Evolutionary conservation across 2,329 filamentous ascomycete genomes (phyloP).

Genomic region (Colletotrichum lini): DNA sequence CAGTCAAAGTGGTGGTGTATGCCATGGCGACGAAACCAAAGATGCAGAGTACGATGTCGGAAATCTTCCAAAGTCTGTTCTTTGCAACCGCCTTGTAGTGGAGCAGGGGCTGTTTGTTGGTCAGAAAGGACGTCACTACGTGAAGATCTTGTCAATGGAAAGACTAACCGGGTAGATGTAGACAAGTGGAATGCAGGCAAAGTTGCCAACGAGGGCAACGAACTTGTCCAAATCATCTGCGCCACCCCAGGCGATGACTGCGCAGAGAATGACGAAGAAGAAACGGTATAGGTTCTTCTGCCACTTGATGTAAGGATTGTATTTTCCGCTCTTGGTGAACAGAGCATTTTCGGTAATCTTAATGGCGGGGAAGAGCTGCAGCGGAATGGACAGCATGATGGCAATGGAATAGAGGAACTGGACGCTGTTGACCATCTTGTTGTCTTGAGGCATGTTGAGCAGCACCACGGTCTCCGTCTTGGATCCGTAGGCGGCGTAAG

Average conservation of each 20-base stretch:
- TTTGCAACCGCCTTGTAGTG: constrained; percentile 87
- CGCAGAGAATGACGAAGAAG: constrained; percentile 89
- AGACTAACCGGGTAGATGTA: constrained; percentile 93
- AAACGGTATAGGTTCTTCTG: constrained; percentile 99
- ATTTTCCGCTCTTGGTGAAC: constrained; percentile 95
- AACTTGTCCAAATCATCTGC: constrained; percentile 91
- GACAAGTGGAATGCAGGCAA: constrained; percentile 82
- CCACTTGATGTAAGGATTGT: constrained; percentile 99
- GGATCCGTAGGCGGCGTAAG: constrained; percentile 96
- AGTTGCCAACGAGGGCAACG: constrained; percentile 80
- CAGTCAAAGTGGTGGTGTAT: constrained; percentile 90
- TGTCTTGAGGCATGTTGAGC: constrained; percentile 95
- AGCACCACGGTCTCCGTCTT: constrained; percentile 97
- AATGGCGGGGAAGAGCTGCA: constrained; percentile 98
- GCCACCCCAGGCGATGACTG: constrained; percentile 90
- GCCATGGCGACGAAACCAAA: constrained; percentile 91
- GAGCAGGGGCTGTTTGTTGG: constrained; percentile 80
- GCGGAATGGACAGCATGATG: constrained; percentile 93
- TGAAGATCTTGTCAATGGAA: constrained; percentile 26
- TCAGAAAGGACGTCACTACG: constrained; percentile 48
- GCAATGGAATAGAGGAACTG: constrained; percentile 98
- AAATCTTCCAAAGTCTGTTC: constrained; percentile 74
- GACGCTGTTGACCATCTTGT: constrained; percentile 94
- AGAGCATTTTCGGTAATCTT: constrained; percentile 95
- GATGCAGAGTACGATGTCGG: constrained; percentile 83